Percentiles rank a stretch among this genome's conserved stretches.
Conservation (phyloP, 305 asterid genomes). For the Fraxinus sp. region DNA sequence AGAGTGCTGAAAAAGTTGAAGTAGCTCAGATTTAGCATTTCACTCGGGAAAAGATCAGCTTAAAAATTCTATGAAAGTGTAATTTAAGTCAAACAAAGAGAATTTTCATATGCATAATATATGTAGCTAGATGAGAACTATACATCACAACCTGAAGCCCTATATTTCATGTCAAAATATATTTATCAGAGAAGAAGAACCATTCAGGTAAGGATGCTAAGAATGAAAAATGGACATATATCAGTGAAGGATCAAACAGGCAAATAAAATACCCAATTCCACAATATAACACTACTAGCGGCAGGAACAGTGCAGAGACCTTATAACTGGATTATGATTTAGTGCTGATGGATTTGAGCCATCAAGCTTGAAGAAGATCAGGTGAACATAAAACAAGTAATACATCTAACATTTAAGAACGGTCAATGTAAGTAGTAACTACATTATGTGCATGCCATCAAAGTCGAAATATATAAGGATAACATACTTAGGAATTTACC, state of each 20-base stretch:
- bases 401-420: background rate
- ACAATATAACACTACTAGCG: background rate
- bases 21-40: constrained; percentile 14
- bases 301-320: background rate
- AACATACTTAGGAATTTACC: background rate
- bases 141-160: background rate
- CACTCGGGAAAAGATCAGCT: constrained; percentile 4
- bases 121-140: background rate
- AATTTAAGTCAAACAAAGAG: background rate
- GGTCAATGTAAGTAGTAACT: background rate
- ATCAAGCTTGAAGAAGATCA: constrained; percentile 9
- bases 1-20: constrained; percentile 14
- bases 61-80: background rate
- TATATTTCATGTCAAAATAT: background rate
- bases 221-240: background rate
- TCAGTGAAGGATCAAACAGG: background rate
- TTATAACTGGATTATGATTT: background rate
- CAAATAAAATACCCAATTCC: background rate
- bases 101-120: constrained; percentile 6
- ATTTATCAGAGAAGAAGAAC: constrained; percentile 7
- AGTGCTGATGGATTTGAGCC: background rate
- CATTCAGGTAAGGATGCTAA: constrained; percentile 2
- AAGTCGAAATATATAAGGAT: background rate
- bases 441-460: background rate
- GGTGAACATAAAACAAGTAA: background rate